These are phyloP conservation scores for Mrakia hoshinonis DNA, from an alignment of 768 basidiomycete species.

Conservation along the genomic window DNA sequence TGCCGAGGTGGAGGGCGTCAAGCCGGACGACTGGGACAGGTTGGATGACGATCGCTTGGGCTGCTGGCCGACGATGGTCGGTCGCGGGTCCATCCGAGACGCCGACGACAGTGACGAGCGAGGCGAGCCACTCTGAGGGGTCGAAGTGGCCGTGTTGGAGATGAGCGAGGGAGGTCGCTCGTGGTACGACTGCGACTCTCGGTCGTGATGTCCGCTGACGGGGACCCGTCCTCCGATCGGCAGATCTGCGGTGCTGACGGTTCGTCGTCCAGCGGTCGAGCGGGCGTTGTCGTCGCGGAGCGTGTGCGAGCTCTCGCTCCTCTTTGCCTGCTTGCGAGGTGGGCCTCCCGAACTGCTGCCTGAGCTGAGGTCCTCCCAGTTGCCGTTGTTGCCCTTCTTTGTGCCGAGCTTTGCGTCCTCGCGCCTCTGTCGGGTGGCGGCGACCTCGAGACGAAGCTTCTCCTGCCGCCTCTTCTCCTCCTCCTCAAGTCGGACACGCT, in stretches of 20 bases:
- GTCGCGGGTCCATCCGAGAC: neutral
- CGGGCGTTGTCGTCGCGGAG: neutral
- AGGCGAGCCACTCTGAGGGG: constrained; percentile 12
- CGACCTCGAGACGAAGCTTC: constrained; percentile 12
- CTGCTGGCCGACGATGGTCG: neutral
- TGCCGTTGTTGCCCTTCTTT: constrained; percentile 23
- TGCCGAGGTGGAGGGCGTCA: neutral
- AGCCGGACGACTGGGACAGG: neutral
- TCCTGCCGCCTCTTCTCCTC: constrained; percentile 17
- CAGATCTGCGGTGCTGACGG: neutral
- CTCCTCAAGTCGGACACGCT: constrained; percentile 12
- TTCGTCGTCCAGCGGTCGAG: neutral
- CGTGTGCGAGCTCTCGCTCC: constrained; percentile 13
- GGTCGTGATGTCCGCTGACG: neutral
- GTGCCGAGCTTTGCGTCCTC: constrained; percentile 18
- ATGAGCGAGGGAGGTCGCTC: constrained; percentile 23
- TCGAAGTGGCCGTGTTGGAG: constrained; percentile 16
- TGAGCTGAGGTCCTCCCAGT: constrained; percentile 17
- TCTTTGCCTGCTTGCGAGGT: neutral
- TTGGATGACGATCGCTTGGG: neutral
- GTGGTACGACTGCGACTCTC: neutral
- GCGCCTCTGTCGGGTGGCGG: constrained; percentile 15
- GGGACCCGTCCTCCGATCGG: neutral
- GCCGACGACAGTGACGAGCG: neutral
- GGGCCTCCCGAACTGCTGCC: neutral